These are phyloP conservation scores for Daldinia caldariorum DNA, from an alignment of 495 filamentous ascomycete species.

Conservation along the genomic window DNA sequence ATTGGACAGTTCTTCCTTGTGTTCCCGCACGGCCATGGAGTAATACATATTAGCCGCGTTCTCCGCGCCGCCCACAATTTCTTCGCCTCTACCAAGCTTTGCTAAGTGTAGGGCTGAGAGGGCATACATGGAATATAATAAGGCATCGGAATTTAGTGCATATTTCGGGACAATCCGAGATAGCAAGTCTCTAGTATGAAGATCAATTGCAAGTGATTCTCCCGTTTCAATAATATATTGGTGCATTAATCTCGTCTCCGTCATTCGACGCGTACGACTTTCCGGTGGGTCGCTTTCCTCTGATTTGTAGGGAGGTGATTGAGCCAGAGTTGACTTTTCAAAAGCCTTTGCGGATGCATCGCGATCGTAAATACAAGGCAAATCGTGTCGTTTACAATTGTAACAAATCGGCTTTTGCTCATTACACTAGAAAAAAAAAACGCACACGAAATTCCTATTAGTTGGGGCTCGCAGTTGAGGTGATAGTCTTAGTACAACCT, in stretches of 20 bases:
- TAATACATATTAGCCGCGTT: constrained; percentile 48
- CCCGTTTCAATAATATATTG: constrained; percentile 48
- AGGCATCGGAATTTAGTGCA: constrained; percentile 48
- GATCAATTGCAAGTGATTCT: constrained; percentile 28
- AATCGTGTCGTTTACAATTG: constrained; percentile 50
- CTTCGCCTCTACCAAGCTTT: constrained; percentile 27
- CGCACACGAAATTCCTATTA: not conserved
- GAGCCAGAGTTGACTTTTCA: constrained; percentile 16
- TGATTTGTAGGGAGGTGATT: not conserved
- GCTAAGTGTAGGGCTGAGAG: constrained; percentile 50
- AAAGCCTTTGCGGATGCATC: constrained; percentile 18
- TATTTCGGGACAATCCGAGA: constrained; percentile 40
- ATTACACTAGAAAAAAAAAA: constrained; percentile 48
- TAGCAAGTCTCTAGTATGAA: constrained; percentile 19
- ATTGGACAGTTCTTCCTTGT: constrained; percentile 47
- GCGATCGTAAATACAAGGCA: constrained; percentile 49
- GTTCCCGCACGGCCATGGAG: constrained; percentile 49
- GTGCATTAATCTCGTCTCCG: constrained; percentile 51
- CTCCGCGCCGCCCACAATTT: constrained; percentile 33
- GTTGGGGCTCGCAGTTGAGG: not conserved
- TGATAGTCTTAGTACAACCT: constrained; percentile 39
- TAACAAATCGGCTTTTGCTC: constrained; percentile 53
- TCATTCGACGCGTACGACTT: constrained; percentile 46
- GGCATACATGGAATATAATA: constrained; percentile 51
- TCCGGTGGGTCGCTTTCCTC: constrained; percentile 43